Conservation (phyloP, 2,329 filamentous ascomycete genomes). For the Thelonectria blattea region DNA sequence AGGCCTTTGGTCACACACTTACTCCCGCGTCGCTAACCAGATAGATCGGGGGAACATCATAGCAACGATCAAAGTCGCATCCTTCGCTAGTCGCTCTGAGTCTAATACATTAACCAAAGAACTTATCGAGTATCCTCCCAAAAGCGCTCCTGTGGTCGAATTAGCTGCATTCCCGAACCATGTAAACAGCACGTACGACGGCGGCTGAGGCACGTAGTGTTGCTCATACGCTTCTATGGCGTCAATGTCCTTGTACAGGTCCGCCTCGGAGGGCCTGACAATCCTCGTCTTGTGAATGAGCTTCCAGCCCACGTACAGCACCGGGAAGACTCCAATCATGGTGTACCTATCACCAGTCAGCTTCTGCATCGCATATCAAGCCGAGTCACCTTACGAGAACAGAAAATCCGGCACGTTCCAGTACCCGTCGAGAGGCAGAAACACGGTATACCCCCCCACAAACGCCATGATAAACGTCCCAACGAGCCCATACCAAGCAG, state of each 20-base stretch:
- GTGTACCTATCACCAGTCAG: conserved; percentile 59
- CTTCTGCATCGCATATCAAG: background rate
- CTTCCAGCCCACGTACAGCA: conserved; percentile 76
- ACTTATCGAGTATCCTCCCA: conserved; percentile 28
- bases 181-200: conserved; percentile 52
- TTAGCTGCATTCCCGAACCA: background rate
- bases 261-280: conserved; percentile 62
- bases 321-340: conserved; percentile 74
- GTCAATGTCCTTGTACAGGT: conserved; percentile 66
- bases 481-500: conserved; percentile 69
- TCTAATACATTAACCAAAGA: conserved; percentile 22
- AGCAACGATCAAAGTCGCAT: too few species aligned
- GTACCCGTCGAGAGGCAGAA: conserved; percentile 62
- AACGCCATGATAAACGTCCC: conserved; percentile 75
- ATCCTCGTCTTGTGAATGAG: conserved; percentile 67
- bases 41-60: too few species aligned
- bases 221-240: conserved; percentile 72
- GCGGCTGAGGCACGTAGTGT: conserved; percentile 60
- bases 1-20: too few species aligned
- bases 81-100: too few species aligned
- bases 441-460: conserved; percentile 78
- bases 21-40: too few species aligned
- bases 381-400: conserved; percentile 65
- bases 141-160: conserved; percentile 23
- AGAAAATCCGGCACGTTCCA: conserved; percentile 76